Conservation (phyloP, 31 red algal species). For the Endocladia muricata region DNA sequence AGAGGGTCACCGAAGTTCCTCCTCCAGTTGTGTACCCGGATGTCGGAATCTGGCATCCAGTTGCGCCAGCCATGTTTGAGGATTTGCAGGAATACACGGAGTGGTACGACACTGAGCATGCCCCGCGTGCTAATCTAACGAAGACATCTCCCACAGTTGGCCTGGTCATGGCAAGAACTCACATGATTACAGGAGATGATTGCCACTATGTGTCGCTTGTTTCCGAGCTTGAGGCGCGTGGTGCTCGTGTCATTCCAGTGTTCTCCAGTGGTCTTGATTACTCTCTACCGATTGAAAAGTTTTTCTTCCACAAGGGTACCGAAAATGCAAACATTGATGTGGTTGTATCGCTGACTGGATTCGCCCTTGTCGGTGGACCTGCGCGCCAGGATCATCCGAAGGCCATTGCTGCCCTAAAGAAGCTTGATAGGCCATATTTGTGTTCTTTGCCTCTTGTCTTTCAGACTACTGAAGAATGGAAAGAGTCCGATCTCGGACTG, state of each 20-base stretch:
- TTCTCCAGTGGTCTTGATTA: conserved; percentile 98
- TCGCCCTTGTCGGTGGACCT: conserved; percentile 98
- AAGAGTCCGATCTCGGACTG: conserved; percentile 89
- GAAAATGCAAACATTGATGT: conserved; percentile 83
- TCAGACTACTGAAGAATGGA: conserved; percentile 98
- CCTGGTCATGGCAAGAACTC: conserved; percentile 90
- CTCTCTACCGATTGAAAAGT: conserved; percentile 86
- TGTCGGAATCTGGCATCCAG: conserved; percentile 97
- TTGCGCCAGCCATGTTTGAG: conserved; percentile 95
- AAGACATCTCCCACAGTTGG: conserved; percentile 73
- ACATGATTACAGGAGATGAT: conserved; percentile 97
- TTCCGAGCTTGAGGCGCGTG: conserved; percentile 87
- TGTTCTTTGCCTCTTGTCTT: conserved; percentile 96
- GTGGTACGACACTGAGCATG: conserved; percentile 96
- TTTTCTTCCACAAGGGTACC: conserved; percentile 88
- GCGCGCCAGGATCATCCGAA: conserved; percentile 97
- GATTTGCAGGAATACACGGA: conserved; percentile 80
- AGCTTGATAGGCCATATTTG: conserved; percentile 91
- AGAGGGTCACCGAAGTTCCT: conserved; percentile 21
- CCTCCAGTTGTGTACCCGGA: conserved; percentile 94
- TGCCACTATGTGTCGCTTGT: conserved; percentile 98
- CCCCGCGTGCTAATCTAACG: conserved; percentile 60
- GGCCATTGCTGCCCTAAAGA: conserved; percentile 85
- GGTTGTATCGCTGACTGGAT: conserved; percentile 94
- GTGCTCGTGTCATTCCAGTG: conserved; percentile 91